A percentile compares a stretch with the other conserved stretches of the same genome.
Evolutionary conservation across 345 rosid genomes (phyloP).

Genomic region (Lumnitzera littorea): DNA sequence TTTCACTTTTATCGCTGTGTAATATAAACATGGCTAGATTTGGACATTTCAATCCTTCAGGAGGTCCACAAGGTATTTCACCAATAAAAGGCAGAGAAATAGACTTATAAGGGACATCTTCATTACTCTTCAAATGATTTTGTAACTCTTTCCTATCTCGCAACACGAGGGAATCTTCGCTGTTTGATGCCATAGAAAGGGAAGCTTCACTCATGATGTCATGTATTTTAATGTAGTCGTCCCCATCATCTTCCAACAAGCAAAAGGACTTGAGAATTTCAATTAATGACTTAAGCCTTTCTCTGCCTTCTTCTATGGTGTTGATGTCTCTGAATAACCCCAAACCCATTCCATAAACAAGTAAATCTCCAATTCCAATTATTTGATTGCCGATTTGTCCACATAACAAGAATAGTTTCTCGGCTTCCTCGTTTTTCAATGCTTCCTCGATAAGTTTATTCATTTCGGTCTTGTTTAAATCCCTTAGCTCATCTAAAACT

Average conservation of each 20-base stretch:
- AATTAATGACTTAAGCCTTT: background rate
- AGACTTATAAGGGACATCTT: background rate
- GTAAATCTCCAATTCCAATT: background rate
- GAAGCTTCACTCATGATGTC: constrained; percentile 13
- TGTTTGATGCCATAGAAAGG: constrained; percentile 8
- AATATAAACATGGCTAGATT: constrained; percentile 5
- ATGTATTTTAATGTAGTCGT: constrained; percentile 13
- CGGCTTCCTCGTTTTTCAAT: background rate
- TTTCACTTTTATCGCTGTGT: background rate
- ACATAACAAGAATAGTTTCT: background rate
- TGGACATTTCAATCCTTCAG: constrained; percentile 5
- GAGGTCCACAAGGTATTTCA: constrained; percentile 6
- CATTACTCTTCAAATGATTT: background rate
- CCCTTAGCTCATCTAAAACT: background rate
- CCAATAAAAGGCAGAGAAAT: constrained; percentile 2
- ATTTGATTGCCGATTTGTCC: background rate
- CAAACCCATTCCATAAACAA: constrained; percentile 11
- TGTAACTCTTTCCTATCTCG: background rate
- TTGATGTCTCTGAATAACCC: constrained; percentile 3
- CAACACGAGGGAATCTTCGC: constrained; percentile 2
- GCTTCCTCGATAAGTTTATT: background rate
- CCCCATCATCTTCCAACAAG: constrained; percentile 8
- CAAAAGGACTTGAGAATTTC: constrained; percentile 13
- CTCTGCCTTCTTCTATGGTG: constrained; percentile 5
- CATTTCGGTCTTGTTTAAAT: background rate